Evolutionary conservation across 352 stramenopile species (phyloP).

Genomic region (Globisporangium spinosum): DNA sequence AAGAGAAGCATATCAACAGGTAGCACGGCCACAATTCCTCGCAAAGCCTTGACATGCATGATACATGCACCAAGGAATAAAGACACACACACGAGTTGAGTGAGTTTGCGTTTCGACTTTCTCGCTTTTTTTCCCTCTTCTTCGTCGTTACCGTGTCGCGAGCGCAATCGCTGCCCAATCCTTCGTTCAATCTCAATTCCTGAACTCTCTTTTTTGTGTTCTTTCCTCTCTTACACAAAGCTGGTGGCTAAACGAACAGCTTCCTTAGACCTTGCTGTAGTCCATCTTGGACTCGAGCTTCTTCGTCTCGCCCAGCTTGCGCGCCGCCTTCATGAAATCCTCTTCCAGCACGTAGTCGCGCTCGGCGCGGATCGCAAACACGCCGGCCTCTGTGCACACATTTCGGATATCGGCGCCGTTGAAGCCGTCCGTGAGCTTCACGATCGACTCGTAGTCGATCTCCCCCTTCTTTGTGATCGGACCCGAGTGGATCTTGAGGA

Average conservation of each 20-base stretch:
- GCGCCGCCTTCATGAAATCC: conserved; percentile 99
- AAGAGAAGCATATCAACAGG: too few relatives aligned
- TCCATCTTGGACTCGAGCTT: conserved; percentile 99
- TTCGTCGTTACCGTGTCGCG: background rate
- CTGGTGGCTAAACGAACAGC: background rate
- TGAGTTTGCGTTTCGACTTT: background rate
- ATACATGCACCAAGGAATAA: background rate
- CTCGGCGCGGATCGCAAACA: conserved; percentile 99
- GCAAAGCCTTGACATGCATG: background rate
- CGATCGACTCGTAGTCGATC: conserved; percentile 99
- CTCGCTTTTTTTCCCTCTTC: background rate
- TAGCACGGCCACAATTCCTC: too few relatives aligned
- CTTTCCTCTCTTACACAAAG: background rate
- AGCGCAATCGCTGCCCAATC: background rate
- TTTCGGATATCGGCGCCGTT: conserved; percentile 99
- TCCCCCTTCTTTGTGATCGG: conserved; percentile 98
- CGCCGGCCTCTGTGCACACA: conserved; percentile 94
- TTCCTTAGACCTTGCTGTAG: conserved; percentile 98
- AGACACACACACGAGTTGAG: background rate
- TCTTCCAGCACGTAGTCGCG: conserved; percentile 99
- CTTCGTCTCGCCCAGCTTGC: conserved; percentile 99
- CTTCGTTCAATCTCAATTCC: background rate
- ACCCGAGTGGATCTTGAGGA: conserved; percentile 99
- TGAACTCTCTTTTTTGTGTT: background rate
- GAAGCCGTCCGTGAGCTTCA: conserved; percentile 99